These are phyloP conservation scores for Dendrocalamus sinicus DNA, from an alignment of 176 grass and related monocot genomes.

Conservation along the genomic window DNA sequence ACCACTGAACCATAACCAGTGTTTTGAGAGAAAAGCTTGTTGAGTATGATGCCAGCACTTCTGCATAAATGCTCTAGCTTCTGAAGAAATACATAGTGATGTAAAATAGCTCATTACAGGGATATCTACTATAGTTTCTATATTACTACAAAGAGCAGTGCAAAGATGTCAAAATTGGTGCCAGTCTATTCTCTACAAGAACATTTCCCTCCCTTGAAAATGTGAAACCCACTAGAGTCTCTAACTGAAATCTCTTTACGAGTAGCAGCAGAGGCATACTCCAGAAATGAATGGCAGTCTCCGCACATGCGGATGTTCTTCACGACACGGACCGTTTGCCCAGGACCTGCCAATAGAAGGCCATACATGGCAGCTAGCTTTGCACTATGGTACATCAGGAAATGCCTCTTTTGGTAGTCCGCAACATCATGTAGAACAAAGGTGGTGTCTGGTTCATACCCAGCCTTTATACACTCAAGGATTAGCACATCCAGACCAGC, in stretches of 20 bases:
- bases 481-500: slow-evolving; percentile 69
- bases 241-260: slow-evolving; percentile 58
- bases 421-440: slow-evolving; percentile 79
- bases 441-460: slow-evolving; percentile 66
- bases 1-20: too few species aligned
- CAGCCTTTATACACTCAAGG: slow-evolving; percentile 65
- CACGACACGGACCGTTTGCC: slow-evolving; percentile 42
- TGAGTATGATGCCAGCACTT: slow-evolving; percentile 21
- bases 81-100: slow-evolving; percentile 34
- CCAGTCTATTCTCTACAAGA: slow-evolving; percentile 57
- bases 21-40: background rate
- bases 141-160: slow-evolving; percentile 14
- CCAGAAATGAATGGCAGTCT: slow-evolving; percentile 75
- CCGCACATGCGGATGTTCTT: slow-evolving; percentile 76
- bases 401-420: slow-evolving; percentile 76
- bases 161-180: slow-evolving; percentile 44
- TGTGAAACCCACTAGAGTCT: slow-evolving; percentile 65
- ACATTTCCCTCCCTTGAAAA: slow-evolving; percentile 60
- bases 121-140: slow-evolving; percentile 43
- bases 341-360: slow-evolving; percentile 47
- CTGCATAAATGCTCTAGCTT: background rate
- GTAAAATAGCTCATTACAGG: slow-evolving; percentile 34
- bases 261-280: slow-evolving; percentile 54
- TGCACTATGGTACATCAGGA: slow-evolving; percentile 73
- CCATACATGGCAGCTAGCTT: slow-evolving; percentile 72